Evolutionary conservation across 2,329 filamentous ascomycete genomes (phyloP), one percentile per base, ranked within the genome.

Genomic region (Fusarium illudens): DNA sequence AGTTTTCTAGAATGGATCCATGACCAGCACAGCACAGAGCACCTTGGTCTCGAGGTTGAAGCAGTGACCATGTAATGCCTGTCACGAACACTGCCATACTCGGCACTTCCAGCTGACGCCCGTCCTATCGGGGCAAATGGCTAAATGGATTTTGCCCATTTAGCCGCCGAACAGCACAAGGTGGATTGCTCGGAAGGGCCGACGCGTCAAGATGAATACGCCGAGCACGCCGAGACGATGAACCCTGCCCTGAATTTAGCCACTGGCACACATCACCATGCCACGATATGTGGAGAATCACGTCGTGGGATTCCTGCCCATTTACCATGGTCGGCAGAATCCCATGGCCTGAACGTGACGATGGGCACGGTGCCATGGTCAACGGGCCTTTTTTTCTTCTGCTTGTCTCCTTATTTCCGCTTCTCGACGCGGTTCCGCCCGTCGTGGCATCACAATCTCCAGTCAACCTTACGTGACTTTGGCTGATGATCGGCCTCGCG

Each of bases 81-180:
- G 20, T 51, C 20, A 30, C 49, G 30, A 27, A 52, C 17, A 19
- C 29, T 53, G 12, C 29, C 39, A 33, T n/a, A 20, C 32, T 34
- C 52, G 32, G 61, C 48, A 33, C 36, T 30, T 17, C n/a, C 7
- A 19, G 7, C 34, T 33, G 34, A 30, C 20, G n/a, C 29, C 27
- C 15, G 17, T 48, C 51, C 62, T 65, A 65, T 65, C 51, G 48
- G 58, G 62, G 57, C 42, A 51, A 30, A 62, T 36, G 64, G 64
- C 62, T 65, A 62, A 66, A 66, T 62, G 25, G 12, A 25, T 12
- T 20, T 27, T 44, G 30, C 12, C 27, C 12, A 55, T 65, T 62
- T 66, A 66, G n/a, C 64, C 64, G 64, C 25, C 25, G 3, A 33
- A 22, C 13, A 22, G 54, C 46, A 30, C n/a, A 34, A 25, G 53